Evolutionary conservation across 2,329 filamentous ascomycete genomes (phyloP).

Genomic region (Neurospora sp.): DNA sequence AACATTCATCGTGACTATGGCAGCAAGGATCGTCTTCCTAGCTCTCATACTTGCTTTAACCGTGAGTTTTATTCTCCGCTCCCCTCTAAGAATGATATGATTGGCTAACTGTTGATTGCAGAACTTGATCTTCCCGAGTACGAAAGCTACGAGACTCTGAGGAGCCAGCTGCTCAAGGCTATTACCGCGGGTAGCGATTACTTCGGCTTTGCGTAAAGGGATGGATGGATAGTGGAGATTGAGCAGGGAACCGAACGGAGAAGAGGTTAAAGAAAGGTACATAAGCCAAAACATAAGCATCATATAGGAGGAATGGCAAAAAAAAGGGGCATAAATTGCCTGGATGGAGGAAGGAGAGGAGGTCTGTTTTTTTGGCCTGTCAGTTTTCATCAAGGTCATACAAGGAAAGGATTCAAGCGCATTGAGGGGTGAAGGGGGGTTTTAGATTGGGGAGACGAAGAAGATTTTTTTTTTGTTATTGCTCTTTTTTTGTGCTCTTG

Average conservation of each 20-base stretch:
- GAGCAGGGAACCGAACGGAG: background rate
- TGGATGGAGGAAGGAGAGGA: background rate
- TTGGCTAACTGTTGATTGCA: slow-evolving; percentile 35
- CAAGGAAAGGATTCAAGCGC: background rate
- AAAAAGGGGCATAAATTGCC: background rate
- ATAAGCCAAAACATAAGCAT: background rate
- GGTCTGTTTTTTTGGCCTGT: background rate
- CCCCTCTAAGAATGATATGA: slow-evolving; percentile 1
- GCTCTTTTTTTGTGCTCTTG: background rate
- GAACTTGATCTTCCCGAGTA: slow-evolving; percentile 98
- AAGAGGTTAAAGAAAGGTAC: background rate
- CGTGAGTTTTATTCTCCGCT: slow-evolving; percentile 55
- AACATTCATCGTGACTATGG: slow-evolving; percentile 98
- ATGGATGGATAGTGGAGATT: background rate
- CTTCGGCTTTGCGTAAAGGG: slow-evolving; percentile 81
- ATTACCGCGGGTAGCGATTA: slow-evolving; percentile 97
- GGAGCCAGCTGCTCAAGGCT: slow-evolving; percentile 82
- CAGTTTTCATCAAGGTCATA: background rate
- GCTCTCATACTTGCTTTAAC: slow-evolving; percentile 98
- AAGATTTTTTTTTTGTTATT: background rate
- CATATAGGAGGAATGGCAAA: background rate
- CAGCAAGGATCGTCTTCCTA: slow-evolving; percentile 89
- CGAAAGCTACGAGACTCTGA: slow-evolving; percentile 85
- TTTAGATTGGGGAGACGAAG: background rate
- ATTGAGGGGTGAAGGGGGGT: background rate